Percentiles rank a stretch among this genome's conserved stretches.
phyloP scores from a whole-genome alignment of 495 filamentous ascomycete species.

The Haplographium delicatum region DNA sequence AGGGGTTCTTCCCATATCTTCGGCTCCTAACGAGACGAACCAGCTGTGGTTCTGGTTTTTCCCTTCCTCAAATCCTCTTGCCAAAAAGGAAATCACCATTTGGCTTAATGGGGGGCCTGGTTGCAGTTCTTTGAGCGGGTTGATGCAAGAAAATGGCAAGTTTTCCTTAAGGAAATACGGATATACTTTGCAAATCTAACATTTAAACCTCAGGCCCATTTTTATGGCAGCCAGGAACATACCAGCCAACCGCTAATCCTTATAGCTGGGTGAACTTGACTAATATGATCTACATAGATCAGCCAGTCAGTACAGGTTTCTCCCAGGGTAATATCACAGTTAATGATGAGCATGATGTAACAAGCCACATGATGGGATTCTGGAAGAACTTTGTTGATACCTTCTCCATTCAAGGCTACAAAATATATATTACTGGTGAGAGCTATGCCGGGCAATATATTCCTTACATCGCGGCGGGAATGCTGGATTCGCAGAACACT shows the following conservation, averaged over 20 bases:
- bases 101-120: conserved; percentile 52
- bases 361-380: conserved; percentile 64
- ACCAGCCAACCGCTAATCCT: conserved; percentile 55
- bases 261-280: conserved; percentile 70
- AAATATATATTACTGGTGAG: conserved; percentile 66
- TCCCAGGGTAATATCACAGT: conserved; percentile 55
- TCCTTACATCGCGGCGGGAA: conserved; percentile 69
- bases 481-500: conserved; percentile 63
- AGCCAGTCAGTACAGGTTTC: conserved; percentile 76
- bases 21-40: conserved; percentile 39
- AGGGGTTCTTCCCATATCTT: conserved; percentile 59
- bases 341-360: conserved; percentile 57
- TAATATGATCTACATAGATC: conserved; percentile 71
- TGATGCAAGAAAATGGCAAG: conserved; percentile 61
- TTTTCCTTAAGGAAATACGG: not conserved
- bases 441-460: conserved; percentile 73
- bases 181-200: not conserved
- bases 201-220: conserved; percentile 51
- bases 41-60: conserved; percentile 76
- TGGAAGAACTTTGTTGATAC: conserved; percentile 66
- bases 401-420: conserved; percentile 56
- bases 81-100: conserved; percentile 62
- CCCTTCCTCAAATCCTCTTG: conserved; percentile 49
- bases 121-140: conserved; percentile 61
- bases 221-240: conserved; percentile 65